A percentile compares a stretch with the other conserved stretches of the same genome.
Conservation (phyloP, 371 early-diverging fungal genomes). For the Circinella umbellata region DNA sequence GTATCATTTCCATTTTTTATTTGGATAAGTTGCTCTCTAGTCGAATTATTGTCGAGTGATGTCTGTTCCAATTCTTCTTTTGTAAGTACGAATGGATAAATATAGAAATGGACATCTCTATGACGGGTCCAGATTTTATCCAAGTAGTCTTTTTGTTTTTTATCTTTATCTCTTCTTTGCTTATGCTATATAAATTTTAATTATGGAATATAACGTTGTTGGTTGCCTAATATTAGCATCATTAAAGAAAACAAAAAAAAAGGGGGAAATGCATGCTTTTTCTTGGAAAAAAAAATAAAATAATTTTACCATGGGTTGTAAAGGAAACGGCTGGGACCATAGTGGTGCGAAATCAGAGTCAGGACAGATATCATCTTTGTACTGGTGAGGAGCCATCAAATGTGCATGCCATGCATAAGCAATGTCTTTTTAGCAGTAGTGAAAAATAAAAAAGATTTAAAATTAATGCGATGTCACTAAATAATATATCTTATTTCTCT, state of each 20-base stretch:
- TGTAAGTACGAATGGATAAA: too few relatives aligned
- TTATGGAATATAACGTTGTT: neutral
- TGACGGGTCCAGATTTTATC: too few relatives aligned
- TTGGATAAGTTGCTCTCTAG: neutral
- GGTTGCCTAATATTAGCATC: too few relatives aligned
- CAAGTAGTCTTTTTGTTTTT: neutral
- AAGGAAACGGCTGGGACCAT: neutral
- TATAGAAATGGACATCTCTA: too few relatives aligned
- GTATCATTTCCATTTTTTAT: neutral
- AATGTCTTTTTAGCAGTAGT: neutral
- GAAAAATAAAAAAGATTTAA: too few relatives aligned
- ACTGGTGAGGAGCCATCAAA: neutral
- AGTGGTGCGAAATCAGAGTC: neutral
- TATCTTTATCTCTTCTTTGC: neutral
- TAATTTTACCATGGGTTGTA: neutral
- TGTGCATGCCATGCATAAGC: conserved; percentile 1
- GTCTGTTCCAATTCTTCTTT: too few relatives aligned
- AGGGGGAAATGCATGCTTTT: too few relatives aligned
- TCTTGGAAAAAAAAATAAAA: neutral
- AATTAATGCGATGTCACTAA: too few relatives aligned
- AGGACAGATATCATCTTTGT: neutral
- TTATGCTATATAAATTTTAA: neutral
- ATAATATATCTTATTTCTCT: too few relatives aligned
- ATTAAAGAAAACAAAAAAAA: too few relatives aligned
- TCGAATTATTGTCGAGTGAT: too few relatives aligned